Evolutionary conservation across 495 filamentous ascomycete genomes (phyloP).

Genomic region (Aspergillus nanangensis): DNA sequence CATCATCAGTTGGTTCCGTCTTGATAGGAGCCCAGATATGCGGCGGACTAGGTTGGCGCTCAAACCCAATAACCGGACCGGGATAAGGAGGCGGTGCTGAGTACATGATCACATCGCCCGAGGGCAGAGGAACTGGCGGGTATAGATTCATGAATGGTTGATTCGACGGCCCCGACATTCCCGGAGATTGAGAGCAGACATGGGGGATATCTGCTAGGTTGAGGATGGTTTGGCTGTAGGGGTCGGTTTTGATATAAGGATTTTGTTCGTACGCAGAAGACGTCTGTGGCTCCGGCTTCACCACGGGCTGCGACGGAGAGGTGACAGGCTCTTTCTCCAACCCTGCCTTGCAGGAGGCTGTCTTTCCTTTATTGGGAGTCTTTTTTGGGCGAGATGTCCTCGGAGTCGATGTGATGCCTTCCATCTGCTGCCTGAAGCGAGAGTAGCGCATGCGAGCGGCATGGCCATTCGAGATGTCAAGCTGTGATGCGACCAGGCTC

Average conservation of each 20-base stretch:
- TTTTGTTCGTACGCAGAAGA: slow-evolving; percentile 2
- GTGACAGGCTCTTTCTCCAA: background rate
- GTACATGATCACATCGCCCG: slow-evolving; percentile 7
- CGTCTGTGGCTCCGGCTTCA: slow-evolving; percentile 13
- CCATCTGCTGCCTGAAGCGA: slow-evolving; percentile 61
- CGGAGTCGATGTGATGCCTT: slow-evolving; percentile 31
- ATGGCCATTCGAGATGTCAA: slow-evolving; percentile 72
- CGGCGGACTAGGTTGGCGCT: background rate
- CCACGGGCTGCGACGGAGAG: background rate
- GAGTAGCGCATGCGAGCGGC: slow-evolving; percentile 78
- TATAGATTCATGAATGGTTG: slow-evolving; percentile 2
- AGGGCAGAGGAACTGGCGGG: slow-evolving; percentile 1
- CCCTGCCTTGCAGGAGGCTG: slow-evolving; percentile 7
- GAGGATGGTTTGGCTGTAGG: slow-evolving; percentile 5
- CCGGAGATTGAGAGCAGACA: background rate
- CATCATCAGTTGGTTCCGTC: slow-evolving; percentile 5
- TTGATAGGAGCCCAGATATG: slow-evolving; percentile 13
- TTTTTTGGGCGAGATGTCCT: slow-evolving; percentile 20
- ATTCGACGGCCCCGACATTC: background rate
- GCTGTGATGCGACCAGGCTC: slow-evolving; percentile 59
- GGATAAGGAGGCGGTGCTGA: background rate
- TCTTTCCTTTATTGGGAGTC: slow-evolving; percentile 12
- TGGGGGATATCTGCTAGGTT: slow-evolving; percentile 15
- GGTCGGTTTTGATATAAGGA: slow-evolving; percentile 19
- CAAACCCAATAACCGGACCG: background rate